These are phyloP conservation scores for Crithidia sp. DNA, from an alignment of 208 protist species.

Conservation along the genomic window DNA sequence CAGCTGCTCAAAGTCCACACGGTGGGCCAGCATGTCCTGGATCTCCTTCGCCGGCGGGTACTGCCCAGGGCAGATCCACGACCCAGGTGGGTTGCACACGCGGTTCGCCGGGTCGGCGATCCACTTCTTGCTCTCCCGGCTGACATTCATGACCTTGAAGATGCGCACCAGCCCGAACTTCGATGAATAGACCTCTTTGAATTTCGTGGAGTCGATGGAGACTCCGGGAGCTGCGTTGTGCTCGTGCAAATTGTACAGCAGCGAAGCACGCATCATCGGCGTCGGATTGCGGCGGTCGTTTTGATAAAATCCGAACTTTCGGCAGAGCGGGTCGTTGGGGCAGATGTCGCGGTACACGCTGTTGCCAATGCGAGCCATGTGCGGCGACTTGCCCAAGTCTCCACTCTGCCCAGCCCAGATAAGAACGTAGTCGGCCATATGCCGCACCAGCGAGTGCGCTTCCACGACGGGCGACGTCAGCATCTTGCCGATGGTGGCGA, in stretches of 20 bases:
- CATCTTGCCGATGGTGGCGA: constrained; percentile 96
- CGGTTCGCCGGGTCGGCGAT: constrained; percentile 58
- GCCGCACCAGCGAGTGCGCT: constrained; percentile 91
- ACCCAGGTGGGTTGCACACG: constrained; percentile 58
- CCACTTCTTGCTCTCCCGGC: constrained; percentile 64
- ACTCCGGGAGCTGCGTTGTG: constrained; percentile 6
- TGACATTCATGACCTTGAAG: constrained; percentile 95
- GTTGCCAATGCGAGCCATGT: constrained; percentile 76
- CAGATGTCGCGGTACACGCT: constrained; percentile 82
- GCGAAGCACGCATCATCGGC: constrained; percentile 54
- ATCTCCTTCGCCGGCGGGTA: constrained; percentile 79
- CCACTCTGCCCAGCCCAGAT: constrained; percentile 57
- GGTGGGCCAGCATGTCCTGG: constrained; percentile 65
- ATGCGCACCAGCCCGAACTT: constrained; percentile 97
- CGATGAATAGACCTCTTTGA: constrained; percentile 94
- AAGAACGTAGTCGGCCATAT: constrained; percentile 97
- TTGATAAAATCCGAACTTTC: constrained; percentile 46
- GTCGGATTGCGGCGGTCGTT: constrained; percentile 35
- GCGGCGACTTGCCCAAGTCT: constrained; percentile 65
- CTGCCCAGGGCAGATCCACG: constrained; percentile 73
- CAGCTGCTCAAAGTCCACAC: constrained; percentile 54
- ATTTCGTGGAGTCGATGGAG: constrained; percentile 29
- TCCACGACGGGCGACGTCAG: constrained; percentile 85
- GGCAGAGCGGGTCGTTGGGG: constrained; percentile 66
- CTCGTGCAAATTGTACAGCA: constrained; percentile 68